Percentiles rank a stretch among this genome's conserved stretches.
Conservation (phyloP, 2,329 filamentous ascomycete genomes). For the Trichophyton verrucosum region DNA sequence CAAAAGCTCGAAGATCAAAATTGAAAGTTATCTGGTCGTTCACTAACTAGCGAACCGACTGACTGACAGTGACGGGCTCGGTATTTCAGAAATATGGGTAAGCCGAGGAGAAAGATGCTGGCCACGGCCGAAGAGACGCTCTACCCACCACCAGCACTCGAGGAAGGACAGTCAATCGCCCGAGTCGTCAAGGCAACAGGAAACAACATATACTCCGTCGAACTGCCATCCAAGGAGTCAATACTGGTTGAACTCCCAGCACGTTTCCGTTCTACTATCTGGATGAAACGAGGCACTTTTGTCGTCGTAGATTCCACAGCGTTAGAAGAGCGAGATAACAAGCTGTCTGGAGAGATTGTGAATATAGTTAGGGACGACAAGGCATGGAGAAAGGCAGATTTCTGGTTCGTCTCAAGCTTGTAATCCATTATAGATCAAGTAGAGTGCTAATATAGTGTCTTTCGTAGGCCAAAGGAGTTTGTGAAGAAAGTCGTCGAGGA, state of each 20-base stretch:
- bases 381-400: constrained; percentile 74
- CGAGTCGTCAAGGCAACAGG: constrained; percentile 71
- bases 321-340: constrained; percentile 56
- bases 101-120: constrained; percentile 62
- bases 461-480: constrained; percentile 69
- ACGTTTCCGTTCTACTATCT: constrained; percentile 81
- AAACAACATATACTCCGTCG: constrained; percentile 76
- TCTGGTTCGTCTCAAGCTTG: constrained; percentile 52
- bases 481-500: constrained; percentile 51
- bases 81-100: constrained; percentile 44
- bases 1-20: no score
- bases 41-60: not conserved
- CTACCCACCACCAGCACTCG: constrained; percentile 44
- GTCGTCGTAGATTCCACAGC: constrained; percentile 65
- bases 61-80: not conserved
- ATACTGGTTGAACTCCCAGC: constrained; percentile 70
- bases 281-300: constrained; percentile 80
- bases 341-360: constrained; percentile 76
- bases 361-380: constrained; percentile 90
- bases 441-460: constrained; percentile 7
- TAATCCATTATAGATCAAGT: not conserved
- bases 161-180: constrained; percentile 51
- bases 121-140: constrained; percentile 64
- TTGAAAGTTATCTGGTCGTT: no score
- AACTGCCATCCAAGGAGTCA: constrained; percentile 52